Evolutionary conservation across 1,284 basidiomycete genomes (phyloP), one percentile per base, ranked within the genome.

Genomic region (Kwoniella shivajii): DNA sequence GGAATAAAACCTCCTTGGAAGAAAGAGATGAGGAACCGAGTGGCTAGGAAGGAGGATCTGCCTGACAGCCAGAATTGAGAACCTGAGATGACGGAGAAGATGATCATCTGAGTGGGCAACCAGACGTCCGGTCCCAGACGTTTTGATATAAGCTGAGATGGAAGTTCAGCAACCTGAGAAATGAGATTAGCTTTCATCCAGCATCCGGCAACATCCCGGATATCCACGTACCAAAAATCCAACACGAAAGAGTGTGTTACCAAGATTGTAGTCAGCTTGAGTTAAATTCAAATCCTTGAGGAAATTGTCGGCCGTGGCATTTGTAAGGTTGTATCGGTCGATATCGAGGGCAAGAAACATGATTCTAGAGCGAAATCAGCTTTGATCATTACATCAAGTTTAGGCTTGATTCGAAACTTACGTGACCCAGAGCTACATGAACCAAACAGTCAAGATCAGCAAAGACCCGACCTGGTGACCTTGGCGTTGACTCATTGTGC

Each of bases 81-180:
- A 20, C 83, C 68, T 0, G 86, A 82, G 6, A 86, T 82, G 43
- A 82, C 50, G 37, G 46, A 60, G 49, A 63, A 70, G 16, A 62
- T 60, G 46, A 53, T 44, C 49, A 77, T 64, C 73, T 87, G 86
- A 22, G 77, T 83, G 1, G 87, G 87, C 62, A 88, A 85, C 86
- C 86, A 88, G 18, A 84, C 80, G 71, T 88, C 87, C 2, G 72
- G 70, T 9, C 77, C 78, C 14, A 80, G 57, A 54, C 74, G 80
- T 72, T 88, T 89, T 3, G 86, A 87, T 33, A 89, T 73, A 10
- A 89, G 77, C 63, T 88, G 87, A 1, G 86, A 87, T 16, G 87
- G 87, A 6, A 75, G 59, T 57, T 75, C 72, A 1, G 72, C 70
- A 20, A 47, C 41, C 51, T 44, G 34, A 13, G 16, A 42, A 29